Conservation (phyloP, 2,329 filamentous ascomycete genomes). For the Lachnellula arida region DNA sequence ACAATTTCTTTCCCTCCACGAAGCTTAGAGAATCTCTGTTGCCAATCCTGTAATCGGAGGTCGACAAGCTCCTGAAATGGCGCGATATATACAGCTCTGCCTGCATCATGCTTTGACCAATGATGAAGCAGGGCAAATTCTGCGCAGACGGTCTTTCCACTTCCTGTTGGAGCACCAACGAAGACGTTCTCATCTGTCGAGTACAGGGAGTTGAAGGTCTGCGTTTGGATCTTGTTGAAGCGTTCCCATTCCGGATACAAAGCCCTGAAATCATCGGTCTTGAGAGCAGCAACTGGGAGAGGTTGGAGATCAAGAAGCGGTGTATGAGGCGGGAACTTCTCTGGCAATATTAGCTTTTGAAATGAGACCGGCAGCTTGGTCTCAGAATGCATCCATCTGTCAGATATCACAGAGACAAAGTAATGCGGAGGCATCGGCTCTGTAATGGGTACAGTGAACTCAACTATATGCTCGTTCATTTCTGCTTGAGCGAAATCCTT, state of each 20-base stretch:
- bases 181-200: conserved; percentile 91
- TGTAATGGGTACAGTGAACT: conserved; percentile 93
- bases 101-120: conserved; percentile 68
- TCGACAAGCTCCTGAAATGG: conserved; percentile 94
- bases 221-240: conserved; percentile 97
- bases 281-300: conserved; percentile 81
- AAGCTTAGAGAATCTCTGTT: conserved; percentile 65
- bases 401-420: conserved; percentile 91
- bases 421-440: conserved; percentile 99
- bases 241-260: conserved; percentile 80
- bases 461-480: conserved; percentile 87
- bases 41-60: conserved; percentile 77
- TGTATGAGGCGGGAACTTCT: conserved; percentile 93
- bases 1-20: conserved; percentile 84
- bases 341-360: conserved; percentile 88
- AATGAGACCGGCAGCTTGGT: conserved; percentile 91
- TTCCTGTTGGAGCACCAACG: conserved; percentile 85
- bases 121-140: conserved; percentile 89
- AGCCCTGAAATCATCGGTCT: conserved; percentile 73
- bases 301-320: conserved; percentile 88
- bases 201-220: conserved; percentile 92
- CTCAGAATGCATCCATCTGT: conserved; percentile 98
- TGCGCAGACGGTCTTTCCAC: conserved; percentile 94
- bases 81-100: conserved; percentile 87
- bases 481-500: conserved; percentile 83